Evolutionary conservation across 345 rosid species (phyloP), one percentile per base, ranked within the genome.

Genomic region (Boechera retrofracta): DNA sequence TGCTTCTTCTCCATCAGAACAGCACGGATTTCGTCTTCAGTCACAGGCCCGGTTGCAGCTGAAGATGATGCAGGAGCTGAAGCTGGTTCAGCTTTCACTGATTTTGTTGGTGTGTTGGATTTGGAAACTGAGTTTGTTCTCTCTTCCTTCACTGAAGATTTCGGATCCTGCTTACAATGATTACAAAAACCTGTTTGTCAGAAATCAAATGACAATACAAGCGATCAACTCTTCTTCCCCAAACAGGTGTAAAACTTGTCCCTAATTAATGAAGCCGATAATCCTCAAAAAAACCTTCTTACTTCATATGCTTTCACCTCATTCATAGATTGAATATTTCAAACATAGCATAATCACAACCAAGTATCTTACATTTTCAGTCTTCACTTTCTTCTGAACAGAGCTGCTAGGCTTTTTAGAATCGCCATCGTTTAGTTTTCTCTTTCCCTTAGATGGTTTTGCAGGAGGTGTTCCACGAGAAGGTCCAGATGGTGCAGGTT

Each of bases 361-460:
- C 48, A 66, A 28, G 66, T 35, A 62, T 45, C 92, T 32, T 89
- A 95, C 98, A 78, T 77, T 78, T 84, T 92, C 98, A n/a, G 88
- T 55, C 89, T 95, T 95, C 67, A 81, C 91, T 83, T 91, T 95
- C 90, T 95, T 92, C 21, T 78, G 81, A 73, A 88, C 81, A 38
- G 90, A 80, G 78, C 81, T 86, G 80, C 80, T 84, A 57, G 97
- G 60, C 54, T 87, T 65, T 78, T 91, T 95, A 58, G 85, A 70
- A 73, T 88, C 94, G 69, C 88, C 84, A 18, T 87, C 96, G 60
- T 85, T 87, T 52, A 84, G 72, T 76, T 95, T 95, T 74, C 99
- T 86, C 85, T 95, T 95, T 59, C 89, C 94, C 81, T 91, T 92
- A 5, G 90, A 72, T 38, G 96, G 83, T 85, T 92, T 94, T 49